These are phyloP conservation scores for Rhizophagus clarus DNA, from an alignment of 192 early-diverging fungal genomes.

Conservation along the genomic window DNA sequence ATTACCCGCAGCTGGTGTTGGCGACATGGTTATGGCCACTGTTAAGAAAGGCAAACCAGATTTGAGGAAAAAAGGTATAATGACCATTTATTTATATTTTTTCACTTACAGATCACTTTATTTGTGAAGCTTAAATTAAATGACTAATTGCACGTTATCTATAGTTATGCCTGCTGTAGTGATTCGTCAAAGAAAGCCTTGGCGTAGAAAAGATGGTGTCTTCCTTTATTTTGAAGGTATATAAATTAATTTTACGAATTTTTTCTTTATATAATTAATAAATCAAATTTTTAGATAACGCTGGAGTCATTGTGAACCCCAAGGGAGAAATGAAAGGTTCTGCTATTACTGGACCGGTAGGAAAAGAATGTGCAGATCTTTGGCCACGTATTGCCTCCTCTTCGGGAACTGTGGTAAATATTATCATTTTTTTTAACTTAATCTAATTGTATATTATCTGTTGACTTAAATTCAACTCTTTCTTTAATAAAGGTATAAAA, in stretches of 20 bases:
- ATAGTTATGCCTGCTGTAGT: constrained; percentile 98
- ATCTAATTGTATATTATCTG: background rate
- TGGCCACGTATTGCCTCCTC: constrained; percentile 99
- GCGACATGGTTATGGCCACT: constrained; percentile 99
- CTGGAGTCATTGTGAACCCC: constrained; percentile 99
- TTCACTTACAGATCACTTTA: background rate
- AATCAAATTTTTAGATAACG: constrained; percentile 76
- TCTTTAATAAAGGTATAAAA: background rate
- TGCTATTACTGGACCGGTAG: constrained; percentile 99
- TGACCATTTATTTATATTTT: background rate
- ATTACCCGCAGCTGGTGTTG: constrained; percentile 96
- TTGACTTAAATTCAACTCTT: background rate
- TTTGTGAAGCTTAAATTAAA: constrained; percentile 2
- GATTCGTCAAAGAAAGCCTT: constrained; percentile 98
- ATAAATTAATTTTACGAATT: constrained; percentile 1
- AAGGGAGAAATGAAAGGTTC: constrained; percentile 99
- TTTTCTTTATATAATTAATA: background rate
- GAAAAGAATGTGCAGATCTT: constrained; percentile 99
- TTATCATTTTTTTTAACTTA: background rate
- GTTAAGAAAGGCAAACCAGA: constrained; percentile 99
- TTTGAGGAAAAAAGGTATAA: constrained; percentile 96
- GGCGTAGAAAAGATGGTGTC: constrained; percentile 98
- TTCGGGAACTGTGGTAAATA: constrained; percentile 75
- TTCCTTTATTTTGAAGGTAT: constrained; percentile 96
- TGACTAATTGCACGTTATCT: background rate